Conservation (phyloP, 1,284 basidiomycete genomes). For the Lignosus rhinocerotis region DNA sequence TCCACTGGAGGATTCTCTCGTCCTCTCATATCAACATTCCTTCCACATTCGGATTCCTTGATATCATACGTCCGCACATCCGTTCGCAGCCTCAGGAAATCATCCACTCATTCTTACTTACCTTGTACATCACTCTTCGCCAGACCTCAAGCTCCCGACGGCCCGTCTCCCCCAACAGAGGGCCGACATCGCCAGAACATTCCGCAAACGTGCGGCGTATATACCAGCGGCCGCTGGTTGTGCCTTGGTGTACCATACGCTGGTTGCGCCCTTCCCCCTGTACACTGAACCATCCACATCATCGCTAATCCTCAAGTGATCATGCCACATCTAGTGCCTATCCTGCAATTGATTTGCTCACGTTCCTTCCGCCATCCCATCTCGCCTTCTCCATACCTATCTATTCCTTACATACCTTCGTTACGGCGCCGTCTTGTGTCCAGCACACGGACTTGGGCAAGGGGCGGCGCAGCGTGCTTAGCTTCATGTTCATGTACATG, state of each 20-base stretch:
- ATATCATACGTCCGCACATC: not conserved
- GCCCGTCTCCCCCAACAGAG: not conserved
- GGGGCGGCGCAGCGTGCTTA: slow-evolving; percentile 1
- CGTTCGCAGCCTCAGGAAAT: slow-evolving; percentile 2
- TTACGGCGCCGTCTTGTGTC: not conserved
- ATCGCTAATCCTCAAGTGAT: slow-evolving; percentile 12
- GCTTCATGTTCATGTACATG: slow-evolving; percentile 7
- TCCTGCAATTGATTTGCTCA: slow-evolving; percentile 11
- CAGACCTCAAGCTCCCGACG: not conserved
- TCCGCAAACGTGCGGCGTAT: slow-evolving; percentile 15
- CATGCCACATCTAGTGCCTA: slow-evolving; percentile 11
- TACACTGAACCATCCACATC: slow-evolving; percentile 1
- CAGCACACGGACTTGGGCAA: not conserved
- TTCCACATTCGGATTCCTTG: not conserved
- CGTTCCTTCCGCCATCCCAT: not conserved
- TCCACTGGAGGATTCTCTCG: not conserved
- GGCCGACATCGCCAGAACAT: not conserved
- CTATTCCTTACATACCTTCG: not conserved
- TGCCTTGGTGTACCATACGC: slow-evolving; percentile 24
- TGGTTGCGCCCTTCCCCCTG: not conserved
- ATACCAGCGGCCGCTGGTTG: slow-evolving; percentile 25
- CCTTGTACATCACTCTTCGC: not conserved
- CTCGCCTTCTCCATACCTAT: not conserved
- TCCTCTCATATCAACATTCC: not conserved
- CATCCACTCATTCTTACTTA: slow-evolving; percentile 9